Evolutionary conservation across 2,329 filamentous ascomycete species (phyloP), one percentile per base, ranked within the genome.

Genomic region (Chaetomium strumarium): DNA sequence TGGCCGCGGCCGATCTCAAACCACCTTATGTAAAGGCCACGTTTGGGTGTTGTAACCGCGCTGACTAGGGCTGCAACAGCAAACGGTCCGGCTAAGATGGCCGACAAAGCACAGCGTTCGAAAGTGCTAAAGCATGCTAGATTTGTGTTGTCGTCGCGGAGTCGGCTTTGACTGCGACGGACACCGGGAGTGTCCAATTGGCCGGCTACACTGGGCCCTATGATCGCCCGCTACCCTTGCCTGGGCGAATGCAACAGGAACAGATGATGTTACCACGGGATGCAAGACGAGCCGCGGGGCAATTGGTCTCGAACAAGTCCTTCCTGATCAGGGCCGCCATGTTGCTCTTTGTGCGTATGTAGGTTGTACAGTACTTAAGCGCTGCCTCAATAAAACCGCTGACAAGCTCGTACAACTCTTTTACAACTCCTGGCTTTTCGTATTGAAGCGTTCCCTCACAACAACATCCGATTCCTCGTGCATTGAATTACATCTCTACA

Each of bases 21-120:
- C 46, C 39, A n/a, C n/a, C n/a, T n/a, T n/a, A n/a, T n/a, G n/a
- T n/a, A 31, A 41, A 41, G 44, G 47, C 38, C 52, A 41, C 43
- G 37, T 51, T 50, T 45, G 34, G 43, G 42, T 44, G 42, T 43
- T 44, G 46, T 12, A 40, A 7, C 36, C n/a, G 8, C 31, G 31
- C 31, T 33, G 31, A 12, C 31, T 12, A n/a, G 34, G 34, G 34
- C 14, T 16, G 34, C 33, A 11, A 34, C 10, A 12, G 3, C 11
- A 14, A 34, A 11, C 11, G 33, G 14, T 34, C 3, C 14, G 10
- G 5, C 33, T 5, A 14, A 6, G 11, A 10, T 11, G 33, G 33
- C 33, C 33, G 33, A 10, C 33, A 10, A 10, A 4, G 9, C 33
- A 14, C 33, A 5, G 33, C 33, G 11, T 14, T 4, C 9, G 33